A percentile compares a stretch with the other conserved stretches of the same genome.
Conservation (phyloP, 169 alveolate species). For the Babesia sp. region DNA sequence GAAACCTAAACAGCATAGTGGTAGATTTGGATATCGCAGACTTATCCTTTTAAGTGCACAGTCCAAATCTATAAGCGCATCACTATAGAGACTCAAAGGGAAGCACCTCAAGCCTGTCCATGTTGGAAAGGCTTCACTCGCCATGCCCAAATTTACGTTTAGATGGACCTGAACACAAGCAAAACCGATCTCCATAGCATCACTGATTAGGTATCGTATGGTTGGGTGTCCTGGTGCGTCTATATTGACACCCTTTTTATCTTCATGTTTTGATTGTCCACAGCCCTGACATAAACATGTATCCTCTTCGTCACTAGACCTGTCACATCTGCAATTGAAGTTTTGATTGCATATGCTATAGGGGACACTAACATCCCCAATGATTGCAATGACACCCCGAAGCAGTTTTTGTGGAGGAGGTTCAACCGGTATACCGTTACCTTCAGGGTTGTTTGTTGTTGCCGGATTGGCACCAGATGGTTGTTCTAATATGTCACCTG, state of each 20-base stretch:
- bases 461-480: background rate
- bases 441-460: background rate
- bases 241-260: slow-evolving; percentile 28
- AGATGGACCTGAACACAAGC: slow-evolving; percentile 63
- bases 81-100: slow-evolving; percentile 61
- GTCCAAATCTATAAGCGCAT: slow-evolving; percentile 52
- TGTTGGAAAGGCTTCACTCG: slow-evolving; percentile 56
- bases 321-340: slow-evolving; percentile 37
- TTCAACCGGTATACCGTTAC: background rate
- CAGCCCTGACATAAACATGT: slow-evolving; percentile 21
- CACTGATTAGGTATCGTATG: slow-evolving; percentile 37
- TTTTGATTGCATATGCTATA: slow-evolving; percentile 52
- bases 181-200: slow-evolving; percentile 50
- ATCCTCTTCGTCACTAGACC: background rate
- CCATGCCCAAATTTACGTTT: slow-evolving; percentile 67
- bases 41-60: slow-evolving; percentile 31
- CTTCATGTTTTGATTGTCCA: background rate
- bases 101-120: slow-evolving; percentile 54
- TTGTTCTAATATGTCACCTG: background rate
- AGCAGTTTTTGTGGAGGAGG: slow-evolving; percentile 43
- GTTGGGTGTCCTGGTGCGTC: slow-evolving; percentile 51
- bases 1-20: slow-evolving; percentile 47
- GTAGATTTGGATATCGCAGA: slow-evolving; percentile 50
- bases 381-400: slow-evolving; percentile 57
- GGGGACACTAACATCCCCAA: slow-evolving; percentile 56